These are phyloP conservation scores for Aspergillus biplanus DNA, from an alignment of 495 filamentous ascomycete species.

Conservation along the genomic window DNA sequence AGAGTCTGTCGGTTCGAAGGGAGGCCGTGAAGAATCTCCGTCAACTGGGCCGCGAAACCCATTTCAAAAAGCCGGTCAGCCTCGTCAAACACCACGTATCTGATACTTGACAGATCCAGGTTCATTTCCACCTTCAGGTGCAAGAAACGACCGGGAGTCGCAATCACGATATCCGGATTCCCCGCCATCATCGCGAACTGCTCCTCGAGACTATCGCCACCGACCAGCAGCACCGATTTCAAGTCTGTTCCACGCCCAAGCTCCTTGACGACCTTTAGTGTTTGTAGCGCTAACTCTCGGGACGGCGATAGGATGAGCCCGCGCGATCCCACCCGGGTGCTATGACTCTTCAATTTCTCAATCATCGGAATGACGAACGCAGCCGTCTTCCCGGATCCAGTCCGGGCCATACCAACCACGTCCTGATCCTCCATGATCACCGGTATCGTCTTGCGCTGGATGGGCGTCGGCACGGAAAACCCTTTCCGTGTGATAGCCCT, in stretches of 20 bases:
- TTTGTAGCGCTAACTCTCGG: slow-evolving; percentile 91
- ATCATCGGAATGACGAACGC: slow-evolving; percentile 99
- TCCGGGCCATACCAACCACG: slow-evolving; percentile 96
- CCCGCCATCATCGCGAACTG: slow-evolving; percentile 91
- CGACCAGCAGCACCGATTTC: slow-evolving; percentile 84
- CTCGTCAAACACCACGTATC: slow-evolving; percentile 96
- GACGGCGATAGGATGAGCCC: slow-evolving; percentile 89
- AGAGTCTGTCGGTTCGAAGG: slow-evolving; percentile 85
- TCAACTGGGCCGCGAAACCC: slow-evolving; percentile 92
- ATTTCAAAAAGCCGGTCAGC: slow-evolving; percentile 97
- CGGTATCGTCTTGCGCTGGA: slow-evolving; percentile 95
- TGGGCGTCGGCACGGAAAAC: slow-evolving; percentile 93
- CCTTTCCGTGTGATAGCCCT: slow-evolving; percentile 92
- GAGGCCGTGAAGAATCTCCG: slow-evolving; percentile 88
- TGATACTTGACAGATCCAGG: slow-evolving; percentile 80
- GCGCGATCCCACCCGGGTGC: slow-evolving; percentile 77
- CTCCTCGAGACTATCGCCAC: slow-evolving; percentile 94
- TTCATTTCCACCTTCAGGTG: slow-evolving; percentile 96
- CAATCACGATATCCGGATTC: slow-evolving; percentile 96
- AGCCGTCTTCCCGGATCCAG: slow-evolving; percentile 95
- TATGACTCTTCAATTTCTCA: slow-evolving; percentile 89
- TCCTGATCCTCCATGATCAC: slow-evolving; percentile 85
- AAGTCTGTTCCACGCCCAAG: slow-evolving; percentile 88
- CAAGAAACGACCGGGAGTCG: slow-evolving; percentile 92
- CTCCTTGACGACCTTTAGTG: slow-evolving; percentile 94